These are phyloP conservation scores for Zhuliangozyma blackwelliae DNA, from an alignment of 1,139 yeast species.

Conservation along the genomic window DNA sequence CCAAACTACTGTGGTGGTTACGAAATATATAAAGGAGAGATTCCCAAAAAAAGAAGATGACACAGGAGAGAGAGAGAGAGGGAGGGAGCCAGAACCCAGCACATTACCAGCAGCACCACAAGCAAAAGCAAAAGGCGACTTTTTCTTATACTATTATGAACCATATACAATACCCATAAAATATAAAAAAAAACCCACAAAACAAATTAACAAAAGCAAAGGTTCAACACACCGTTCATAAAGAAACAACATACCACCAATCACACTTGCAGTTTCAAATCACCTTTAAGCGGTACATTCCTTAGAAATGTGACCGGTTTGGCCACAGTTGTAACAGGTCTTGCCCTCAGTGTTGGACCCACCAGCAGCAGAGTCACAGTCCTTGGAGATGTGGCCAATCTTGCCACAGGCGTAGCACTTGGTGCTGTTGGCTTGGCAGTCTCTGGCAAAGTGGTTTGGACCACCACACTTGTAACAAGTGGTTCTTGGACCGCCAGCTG, in stretches of 20 bases:
- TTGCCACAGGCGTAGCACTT: slow-evolving; percentile 93
- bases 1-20: slow-evolving; percentile 4
- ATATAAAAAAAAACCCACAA: not conserved
- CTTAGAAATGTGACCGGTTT: slow-evolving; percentile 33
- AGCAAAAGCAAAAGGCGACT: not conserved
- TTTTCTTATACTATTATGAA: not conserved
- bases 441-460: slow-evolving; percentile 89
- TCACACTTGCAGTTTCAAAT: not conserved
- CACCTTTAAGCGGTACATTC: slow-evolving; percentile 23
- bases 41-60: not conserved
- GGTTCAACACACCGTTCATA: too few relatives aligned
- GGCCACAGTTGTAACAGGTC: slow-evolving; percentile 45
- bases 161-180: not conserved
- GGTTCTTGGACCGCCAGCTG: slow-evolving; percentile 32
- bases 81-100: too few relatives aligned
- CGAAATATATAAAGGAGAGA: not conserved
- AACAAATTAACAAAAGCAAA: too few relatives aligned
- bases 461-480: slow-evolving; percentile 92
- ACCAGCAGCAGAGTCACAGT: slow-evolving; percentile 54
- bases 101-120: too few relatives aligned
- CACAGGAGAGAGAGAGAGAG: too few relatives aligned
- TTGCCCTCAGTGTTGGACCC: slow-evolving; percentile 39
- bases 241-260: not conserved
- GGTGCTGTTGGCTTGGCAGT: slow-evolving; percentile 71
- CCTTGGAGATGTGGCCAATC: slow-evolving; percentile 83